Conservation (phyloP, 306 rosid species). For the Carpinus fangiana region DNA sequence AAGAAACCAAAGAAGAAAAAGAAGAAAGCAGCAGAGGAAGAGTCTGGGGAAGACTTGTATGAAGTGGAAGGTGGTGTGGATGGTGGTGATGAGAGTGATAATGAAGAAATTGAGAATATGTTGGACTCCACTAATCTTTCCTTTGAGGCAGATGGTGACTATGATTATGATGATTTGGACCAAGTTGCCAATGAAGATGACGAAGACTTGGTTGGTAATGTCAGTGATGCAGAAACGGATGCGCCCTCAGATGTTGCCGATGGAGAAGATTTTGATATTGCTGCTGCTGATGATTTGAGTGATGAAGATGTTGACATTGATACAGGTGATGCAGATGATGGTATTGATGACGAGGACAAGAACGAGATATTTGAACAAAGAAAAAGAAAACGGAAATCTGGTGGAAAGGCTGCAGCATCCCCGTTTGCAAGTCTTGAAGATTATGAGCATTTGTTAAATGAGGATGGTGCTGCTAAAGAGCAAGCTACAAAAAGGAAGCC, state of each 20-base stretch:
- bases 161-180: slow-evolving; percentile 85
- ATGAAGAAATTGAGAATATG: slow-evolving; percentile 80
- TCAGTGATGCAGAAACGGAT: slow-evolving; percentile 66
- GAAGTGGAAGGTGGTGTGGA: slow-evolving; percentile 57
- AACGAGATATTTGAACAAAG: slow-evolving; percentile 36
- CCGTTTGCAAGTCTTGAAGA: slow-evolving; percentile 88
- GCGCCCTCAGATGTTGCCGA: slow-evolving; percentile 50
- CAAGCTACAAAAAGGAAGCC: slow-evolving; percentile 36
- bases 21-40: slow-evolving; percentile 64
- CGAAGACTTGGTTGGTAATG: slow-evolving; percentile 73
- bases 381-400: slow-evolving; percentile 49
- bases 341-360: slow-evolving; percentile 34
- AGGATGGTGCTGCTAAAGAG: slow-evolving; percentile 27
- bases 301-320: slow-evolving; percentile 22
- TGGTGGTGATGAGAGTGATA: slow-evolving; percentile 78
- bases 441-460: slow-evolving; percentile 70
- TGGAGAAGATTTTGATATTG: slow-evolving; percentile 46
- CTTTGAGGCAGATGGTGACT: slow-evolving; percentile 55
- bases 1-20: slow-evolving; percentile 80
- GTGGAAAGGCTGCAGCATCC: slow-evolving; percentile 52
- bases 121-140: slow-evolving; percentile 64
- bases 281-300: slow-evolving; percentile 19
- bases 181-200: slow-evolving; percentile 66
- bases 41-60: slow-evolving; percentile 60
- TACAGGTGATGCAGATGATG: slow-evolving; percentile 61